These are phyloP conservation scores for Kentomonas sorsogonicus DNA, from an alignment of 208 protist genomes.

Conservation along the genomic window DNA sequence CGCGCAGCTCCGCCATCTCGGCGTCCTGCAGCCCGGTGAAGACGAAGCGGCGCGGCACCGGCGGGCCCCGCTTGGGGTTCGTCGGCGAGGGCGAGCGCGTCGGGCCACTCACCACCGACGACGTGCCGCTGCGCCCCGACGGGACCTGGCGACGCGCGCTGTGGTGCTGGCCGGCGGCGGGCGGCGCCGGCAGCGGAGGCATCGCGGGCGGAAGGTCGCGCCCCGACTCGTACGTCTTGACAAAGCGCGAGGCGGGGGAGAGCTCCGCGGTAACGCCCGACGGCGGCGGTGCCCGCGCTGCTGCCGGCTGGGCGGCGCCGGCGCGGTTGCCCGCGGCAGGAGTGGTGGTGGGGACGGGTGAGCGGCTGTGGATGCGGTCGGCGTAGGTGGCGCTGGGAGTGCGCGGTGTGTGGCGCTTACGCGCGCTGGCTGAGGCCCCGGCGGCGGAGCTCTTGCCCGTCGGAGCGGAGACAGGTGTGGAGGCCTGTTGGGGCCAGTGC, in stretches of 20 bases:
- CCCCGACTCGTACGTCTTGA: conserved; percentile 4
- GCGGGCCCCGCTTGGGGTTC: conserved; percentile 64
- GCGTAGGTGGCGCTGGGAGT: conserved; percentile 68
- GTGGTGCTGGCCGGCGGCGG: conserved; percentile 15
- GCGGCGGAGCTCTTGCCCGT: conserved; percentile 15
- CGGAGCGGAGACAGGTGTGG: conserved; percentile 19
- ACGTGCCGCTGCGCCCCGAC: conserved; percentile 41
- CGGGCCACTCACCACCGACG: conserved; percentile 44
- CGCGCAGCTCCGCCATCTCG: conserved; percentile 34
- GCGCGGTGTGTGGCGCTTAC: conserved; percentile 51
- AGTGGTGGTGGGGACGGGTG: not conserved
- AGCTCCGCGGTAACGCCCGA: conserved; percentile 19
- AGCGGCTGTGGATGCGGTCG: conserved; percentile 28
- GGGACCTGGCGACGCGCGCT: conserved; percentile 7
- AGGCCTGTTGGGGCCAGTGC: conserved; percentile 12
- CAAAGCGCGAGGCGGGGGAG: conserved; percentile 19
- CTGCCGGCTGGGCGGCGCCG: not conserved
- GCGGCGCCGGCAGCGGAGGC: conserved; percentile 22
- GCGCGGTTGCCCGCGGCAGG: conserved; percentile 5
- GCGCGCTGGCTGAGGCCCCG: conserved; percentile 16
- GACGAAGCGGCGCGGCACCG: conserved; percentile 59
- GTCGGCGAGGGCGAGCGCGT: conserved; percentile 80
- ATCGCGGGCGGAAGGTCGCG: not conserved
- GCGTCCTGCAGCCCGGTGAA: conserved; percentile 58
- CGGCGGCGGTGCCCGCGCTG: conserved; percentile 7